Evolutionary conservation across 352 stramenopile genomes (phyloP).

Genomic region (Pythium folliculosum): DNA sequence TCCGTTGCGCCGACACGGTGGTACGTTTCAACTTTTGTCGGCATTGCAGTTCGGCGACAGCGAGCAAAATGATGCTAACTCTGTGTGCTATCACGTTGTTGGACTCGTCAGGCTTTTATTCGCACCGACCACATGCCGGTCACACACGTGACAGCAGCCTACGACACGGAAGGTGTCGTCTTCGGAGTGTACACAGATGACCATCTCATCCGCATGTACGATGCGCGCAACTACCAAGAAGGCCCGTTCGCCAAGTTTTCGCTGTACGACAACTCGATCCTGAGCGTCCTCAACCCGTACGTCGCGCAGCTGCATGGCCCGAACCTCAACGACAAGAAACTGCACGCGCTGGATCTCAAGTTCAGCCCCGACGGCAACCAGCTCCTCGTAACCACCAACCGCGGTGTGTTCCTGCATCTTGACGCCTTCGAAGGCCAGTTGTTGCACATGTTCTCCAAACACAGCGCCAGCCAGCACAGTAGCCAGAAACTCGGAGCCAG

Average conservation of each 20-base stretch:
- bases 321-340: constrained; percentile 53
- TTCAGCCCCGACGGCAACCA: constrained; percentile 88
- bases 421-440: constrained; percentile 86
- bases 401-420: constrained; percentile 77
- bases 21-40: constrained; percentile 26
- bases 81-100: constrained; percentile 1
- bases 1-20: constrained; percentile 62
- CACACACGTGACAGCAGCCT: constrained; percentile 65
- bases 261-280: constrained; percentile 74
- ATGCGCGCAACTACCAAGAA: constrained; percentile 86
- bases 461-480: constrained; percentile 36
- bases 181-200: constrained; percentile 88
- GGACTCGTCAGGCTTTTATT: constrained; percentile 56
- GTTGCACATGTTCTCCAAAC: constrained; percentile 69
- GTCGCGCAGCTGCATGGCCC: constrained; percentile 53
- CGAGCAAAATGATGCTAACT: background rate
- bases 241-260: constrained; percentile 89
- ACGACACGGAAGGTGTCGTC: constrained; percentile 84
- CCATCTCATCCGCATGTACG: constrained; percentile 87
- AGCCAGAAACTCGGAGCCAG: constrained; percentile 56
- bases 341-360: constrained; percentile 78
- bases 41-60: background rate
- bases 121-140: constrained; percentile 63
- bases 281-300: constrained; percentile 61
- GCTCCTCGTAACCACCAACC: constrained; percentile 81